phyloP scores from a whole-genome alignment of 352 stramenopile species.

The Phytopythium litorale region DNA sequence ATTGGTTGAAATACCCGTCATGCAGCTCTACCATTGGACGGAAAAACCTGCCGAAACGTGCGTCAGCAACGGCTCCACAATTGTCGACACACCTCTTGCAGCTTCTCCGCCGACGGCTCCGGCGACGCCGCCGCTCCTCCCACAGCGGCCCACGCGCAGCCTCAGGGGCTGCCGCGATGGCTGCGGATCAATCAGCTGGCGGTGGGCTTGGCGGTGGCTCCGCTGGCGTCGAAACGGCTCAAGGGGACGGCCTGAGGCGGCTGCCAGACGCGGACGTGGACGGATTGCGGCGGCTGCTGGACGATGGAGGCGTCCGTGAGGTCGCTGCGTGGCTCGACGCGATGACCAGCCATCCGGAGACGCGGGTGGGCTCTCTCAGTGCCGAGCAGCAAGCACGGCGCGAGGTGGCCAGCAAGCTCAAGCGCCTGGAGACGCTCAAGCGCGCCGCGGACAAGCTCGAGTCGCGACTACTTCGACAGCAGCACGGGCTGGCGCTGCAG shows the following conservation, averaged over 20 bases:
- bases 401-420: neutral
- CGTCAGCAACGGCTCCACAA: no score
- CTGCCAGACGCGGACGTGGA: neutral
- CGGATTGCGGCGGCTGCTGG: neutral
- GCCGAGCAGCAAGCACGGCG: neutral
- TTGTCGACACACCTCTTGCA: no score
- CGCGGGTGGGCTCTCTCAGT: neutral
- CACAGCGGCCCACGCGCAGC: neutral
- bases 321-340: neutral
- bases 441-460: slow-evolving; percentile 9
- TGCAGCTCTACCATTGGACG: no score
- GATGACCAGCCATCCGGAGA: neutral
- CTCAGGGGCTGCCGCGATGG: neutral
- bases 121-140: neutral
- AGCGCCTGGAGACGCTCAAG: slow-evolving; percentile 15
- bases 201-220: neutral
- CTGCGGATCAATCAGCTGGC: neutral
- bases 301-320: neutral
- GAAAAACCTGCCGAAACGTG: no score
- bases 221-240: no score
- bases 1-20: no score
- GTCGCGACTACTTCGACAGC: neutral
- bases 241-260: no score
- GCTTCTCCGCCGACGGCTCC: neutral
- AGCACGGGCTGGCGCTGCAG: neutral